These are phyloP conservation scores for Mycena chlorophos DNA, from an alignment of 768 basidiomycete genomes.

Conservation along the genomic window DNA sequence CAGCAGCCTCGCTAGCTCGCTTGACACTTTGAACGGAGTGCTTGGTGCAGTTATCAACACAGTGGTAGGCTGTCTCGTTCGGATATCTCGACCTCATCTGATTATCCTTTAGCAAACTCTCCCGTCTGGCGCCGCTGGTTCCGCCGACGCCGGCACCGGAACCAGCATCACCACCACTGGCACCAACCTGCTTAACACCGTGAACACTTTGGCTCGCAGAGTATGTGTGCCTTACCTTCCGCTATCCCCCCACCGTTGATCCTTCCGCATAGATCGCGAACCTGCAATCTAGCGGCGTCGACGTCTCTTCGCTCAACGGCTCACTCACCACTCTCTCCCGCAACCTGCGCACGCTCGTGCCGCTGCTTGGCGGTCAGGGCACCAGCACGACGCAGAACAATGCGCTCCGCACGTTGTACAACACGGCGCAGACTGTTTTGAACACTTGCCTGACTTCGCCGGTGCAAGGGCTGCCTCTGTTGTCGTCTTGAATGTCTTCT, in stretches of 20 bases:
- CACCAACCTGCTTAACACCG: not conserved
- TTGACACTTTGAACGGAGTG: not conserved
- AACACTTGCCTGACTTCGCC: not conserved
- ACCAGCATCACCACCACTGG: not conserved
- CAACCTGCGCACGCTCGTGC: not conserved
- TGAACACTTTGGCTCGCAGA: not conserved
- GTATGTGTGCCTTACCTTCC: not conserved
- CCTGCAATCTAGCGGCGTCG: not conserved
- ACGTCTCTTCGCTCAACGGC: not conserved
- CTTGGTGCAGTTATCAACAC: not conserved
- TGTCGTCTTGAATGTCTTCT: too few relatives aligned
- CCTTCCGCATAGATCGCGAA: not conserved
- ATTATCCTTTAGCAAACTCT: not conserved
- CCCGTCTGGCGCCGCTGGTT: not conserved
- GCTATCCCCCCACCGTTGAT: not conserved
- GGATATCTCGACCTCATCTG: not conserved
- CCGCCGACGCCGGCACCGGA: not conserved
- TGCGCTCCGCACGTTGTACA: not conserved
- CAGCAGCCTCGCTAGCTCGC: not conserved
- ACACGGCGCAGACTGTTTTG: not conserved
- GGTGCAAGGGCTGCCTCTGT: too few relatives aligned
- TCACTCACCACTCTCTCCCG: not conserved
- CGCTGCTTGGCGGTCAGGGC: not conserved
- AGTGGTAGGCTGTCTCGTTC: not conserved
- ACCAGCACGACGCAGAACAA: not conserved